Conservation (phyloP, 371 early-diverging fungal species). For the Rhizomucor pusillus region DNA sequence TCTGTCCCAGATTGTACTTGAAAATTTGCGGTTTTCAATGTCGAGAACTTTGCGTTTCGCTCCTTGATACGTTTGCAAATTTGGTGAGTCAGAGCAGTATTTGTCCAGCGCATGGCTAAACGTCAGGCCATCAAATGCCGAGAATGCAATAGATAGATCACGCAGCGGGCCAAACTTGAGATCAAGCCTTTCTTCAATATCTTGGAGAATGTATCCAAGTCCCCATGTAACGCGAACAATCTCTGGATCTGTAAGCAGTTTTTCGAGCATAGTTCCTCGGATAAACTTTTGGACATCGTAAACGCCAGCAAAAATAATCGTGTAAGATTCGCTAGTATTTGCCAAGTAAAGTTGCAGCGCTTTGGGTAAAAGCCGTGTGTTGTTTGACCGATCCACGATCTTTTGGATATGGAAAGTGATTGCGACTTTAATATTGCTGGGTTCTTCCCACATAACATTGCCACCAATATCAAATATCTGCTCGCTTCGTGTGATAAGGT, state of each 20-base stretch:
- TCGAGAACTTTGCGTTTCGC: conserved; percentile 11
- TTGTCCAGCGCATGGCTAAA: conserved; percentile 5
- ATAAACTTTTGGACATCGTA: conserved; percentile 6
- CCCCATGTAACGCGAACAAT: conserved; percentile 29
- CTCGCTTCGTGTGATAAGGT: neutral
- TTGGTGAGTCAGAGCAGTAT: conserved; percentile 18
- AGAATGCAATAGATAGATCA: too few species aligned
- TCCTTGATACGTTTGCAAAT: conserved; percentile 6
- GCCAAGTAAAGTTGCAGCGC: conserved; percentile 27
- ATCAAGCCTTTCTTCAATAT: conserved; percentile 20
- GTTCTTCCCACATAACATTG: neutral
- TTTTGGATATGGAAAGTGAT: neutral
- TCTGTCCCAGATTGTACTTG: conserved; percentile 24
- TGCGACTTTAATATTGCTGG: neutral
- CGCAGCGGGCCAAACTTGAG: conserved; percentile 1
- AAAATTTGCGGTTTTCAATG: conserved; percentile 13
- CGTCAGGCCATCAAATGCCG: neutral
- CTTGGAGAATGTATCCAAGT: conserved; percentile 5
- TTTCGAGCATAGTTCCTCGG: conserved; percentile 7
- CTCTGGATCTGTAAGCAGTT: conserved; percentile 22
- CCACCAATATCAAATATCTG: neutral
- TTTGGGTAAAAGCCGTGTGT: conserved; percentile 9
- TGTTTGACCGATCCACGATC: neutral
- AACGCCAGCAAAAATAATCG: conserved; percentile 20
- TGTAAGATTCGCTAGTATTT: conserved; percentile 24